Base-by-base conservation (phyloP, 176 grass and related monocot genomes). In the Chloris gayana region DNA sequence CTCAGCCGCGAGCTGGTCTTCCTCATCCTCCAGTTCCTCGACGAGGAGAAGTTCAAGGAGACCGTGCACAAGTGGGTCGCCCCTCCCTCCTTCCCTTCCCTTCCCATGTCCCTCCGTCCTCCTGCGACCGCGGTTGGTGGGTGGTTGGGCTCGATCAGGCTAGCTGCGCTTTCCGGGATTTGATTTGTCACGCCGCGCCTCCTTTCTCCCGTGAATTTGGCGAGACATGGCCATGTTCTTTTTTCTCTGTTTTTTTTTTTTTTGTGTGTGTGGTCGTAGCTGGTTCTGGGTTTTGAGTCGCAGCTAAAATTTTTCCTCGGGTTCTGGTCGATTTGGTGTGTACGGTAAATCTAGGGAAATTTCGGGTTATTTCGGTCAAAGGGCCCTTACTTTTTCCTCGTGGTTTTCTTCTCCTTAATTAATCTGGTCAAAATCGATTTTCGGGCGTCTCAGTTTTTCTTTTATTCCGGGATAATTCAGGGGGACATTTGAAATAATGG, bases 21-120 rank as follows among this genome's bases (percentile, higher is more conserved):
- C 77, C 92, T 98, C 81, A 98, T 98, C 89, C 92, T 98, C 21
- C 95, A 98, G 90, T 98, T 98, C 85, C 90, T 98, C 38, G 95
- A 98, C 45, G 95, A 98, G 81, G 95, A 98, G 86, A 98, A 98
- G 88, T 98, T 98, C 42, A 98, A 98, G 82, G 95, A 98, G 72
- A 93, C 95, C 70, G 92, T 98, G 83, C 95, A 98, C 72, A 95
- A 75, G 95, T 92, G 76, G 67, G 90, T 85, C 77, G 57, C 53
- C 74, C 45, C 3, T 14, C 13, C 13, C 5, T 3, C 7, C 7
- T 3, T 30, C n/a, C 30, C 37, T 33, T 68, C 74, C 54, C 13
- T 24, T 6, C 41, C 62, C 34, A 25, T 8, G n/a, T 42, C 66
- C 47, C 54, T 39, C 27, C 39, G 1, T 17, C 51, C 67, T 26